Conservation (phyloP, 176 grass and related monocot genomes). For the Triticum monococcum region DNA sequence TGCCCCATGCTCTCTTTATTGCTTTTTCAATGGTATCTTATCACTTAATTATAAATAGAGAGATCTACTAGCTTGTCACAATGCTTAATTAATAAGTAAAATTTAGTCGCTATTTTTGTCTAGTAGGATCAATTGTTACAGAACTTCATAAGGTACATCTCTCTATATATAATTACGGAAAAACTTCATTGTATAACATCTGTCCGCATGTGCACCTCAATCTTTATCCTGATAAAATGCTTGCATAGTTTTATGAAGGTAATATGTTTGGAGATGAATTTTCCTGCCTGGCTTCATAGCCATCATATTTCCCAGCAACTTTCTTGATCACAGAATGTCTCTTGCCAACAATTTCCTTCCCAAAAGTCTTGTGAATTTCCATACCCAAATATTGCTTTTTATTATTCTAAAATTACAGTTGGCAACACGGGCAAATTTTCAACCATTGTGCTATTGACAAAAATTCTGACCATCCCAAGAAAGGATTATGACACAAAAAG, state of each 20-base stretch:
- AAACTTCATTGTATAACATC: not conserved
- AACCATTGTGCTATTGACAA: no score
- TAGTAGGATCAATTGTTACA: not conserved
- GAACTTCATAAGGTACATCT: not conserved
- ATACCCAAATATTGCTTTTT: not conserved
- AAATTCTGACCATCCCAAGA: no score
- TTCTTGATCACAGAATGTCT: not conserved
- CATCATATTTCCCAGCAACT: not conserved
- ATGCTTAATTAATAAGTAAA: not conserved
- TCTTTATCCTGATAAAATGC: not conserved
- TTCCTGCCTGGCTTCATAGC: not conserved
- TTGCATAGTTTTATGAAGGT: not conserved
- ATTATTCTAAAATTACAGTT: not conserved
- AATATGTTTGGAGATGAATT: not conserved
- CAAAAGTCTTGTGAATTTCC: not conserved
- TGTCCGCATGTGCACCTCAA: not conserved
- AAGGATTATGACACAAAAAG: not conserved
- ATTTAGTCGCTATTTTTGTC: not conserved
- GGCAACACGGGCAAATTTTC: no score
- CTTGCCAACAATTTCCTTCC: not conserved
- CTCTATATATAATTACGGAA: not conserved
- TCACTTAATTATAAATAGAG: not conserved
- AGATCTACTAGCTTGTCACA: not conserved
- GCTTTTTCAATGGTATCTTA: not conserved
- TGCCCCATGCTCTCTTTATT: no score